A percentile compares a stretch with the other conserved stretches of the same genome.
phyloP scores from a whole-genome alignment of 164 flowering plant species.

The Dillenia suffruticosa region DNA sequence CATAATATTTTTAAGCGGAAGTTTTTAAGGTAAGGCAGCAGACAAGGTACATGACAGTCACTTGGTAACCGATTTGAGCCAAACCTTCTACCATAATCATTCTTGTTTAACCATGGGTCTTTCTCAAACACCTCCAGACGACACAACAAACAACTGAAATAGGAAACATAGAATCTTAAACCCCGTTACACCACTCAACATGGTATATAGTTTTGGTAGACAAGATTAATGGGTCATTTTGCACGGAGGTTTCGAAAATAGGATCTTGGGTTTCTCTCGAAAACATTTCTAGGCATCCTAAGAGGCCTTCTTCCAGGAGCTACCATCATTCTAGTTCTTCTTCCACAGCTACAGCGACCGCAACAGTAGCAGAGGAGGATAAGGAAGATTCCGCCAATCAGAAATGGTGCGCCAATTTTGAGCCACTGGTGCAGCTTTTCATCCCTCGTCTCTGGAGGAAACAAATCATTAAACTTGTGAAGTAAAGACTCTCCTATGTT shows the following conservation, averaged over 20 bases:
- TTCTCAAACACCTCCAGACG: too few relatives aligned
- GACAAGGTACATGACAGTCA: too few relatives aligned
- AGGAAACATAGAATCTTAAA: too few relatives aligned
- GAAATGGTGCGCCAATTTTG: background rate
- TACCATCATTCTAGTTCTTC: background rate
- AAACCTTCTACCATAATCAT: too few relatives aligned
- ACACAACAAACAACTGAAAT: too few relatives aligned
- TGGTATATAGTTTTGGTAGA: too few relatives aligned
- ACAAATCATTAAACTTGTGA: background rate
- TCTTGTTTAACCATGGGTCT: too few relatives aligned
- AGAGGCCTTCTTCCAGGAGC: constrained; percentile 1
- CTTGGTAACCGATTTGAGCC: too few relatives aligned
- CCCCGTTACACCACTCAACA: too few relatives aligned
- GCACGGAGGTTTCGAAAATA: constrained; percentile 3
- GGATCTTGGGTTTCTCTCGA: constrained; percentile 1
- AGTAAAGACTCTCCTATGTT: background rate
- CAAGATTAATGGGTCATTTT: background rate
- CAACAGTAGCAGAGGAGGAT: background rate
- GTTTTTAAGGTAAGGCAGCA: too few relatives aligned
- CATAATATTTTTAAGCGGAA: too few relatives aligned
- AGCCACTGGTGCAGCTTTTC: constrained; percentile 1
- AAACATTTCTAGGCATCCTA: constrained; percentile 1
- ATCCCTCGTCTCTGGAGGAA: background rate
- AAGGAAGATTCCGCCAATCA: background rate
- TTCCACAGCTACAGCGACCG: background rate